Base-by-base conservation (phyloP, 129 eudicot genomes). In the Apium graveolens region DNA sequence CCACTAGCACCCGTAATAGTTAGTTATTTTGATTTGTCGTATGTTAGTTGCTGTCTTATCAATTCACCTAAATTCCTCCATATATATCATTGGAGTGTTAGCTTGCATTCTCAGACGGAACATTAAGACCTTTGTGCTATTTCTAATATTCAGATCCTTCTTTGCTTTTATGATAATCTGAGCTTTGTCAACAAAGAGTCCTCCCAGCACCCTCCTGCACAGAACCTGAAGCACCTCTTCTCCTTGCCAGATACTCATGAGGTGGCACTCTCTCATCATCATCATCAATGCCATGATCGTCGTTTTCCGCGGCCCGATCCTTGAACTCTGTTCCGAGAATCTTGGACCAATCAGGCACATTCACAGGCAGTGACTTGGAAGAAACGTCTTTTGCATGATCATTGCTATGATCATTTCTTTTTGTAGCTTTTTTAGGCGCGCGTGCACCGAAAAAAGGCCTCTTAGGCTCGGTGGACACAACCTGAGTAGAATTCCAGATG, bases 121-220 rank as follows among this genome's bases (percentile, higher is more conserved):
- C n/a, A n/a, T n/a, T n/a, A n/a, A n/a, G n/a, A n/a, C n/a, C n/a
- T n/a, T n/a, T n/a, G n/a, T n/a, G n/a, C n/a, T n/a, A n/a, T n/a
- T n/a, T n/a, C n/a, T n/a, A n/a, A n/a, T n/a, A n/a, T n/a, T n/a
- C n/a, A n/a, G n/a, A n/a, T n/a, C n/a, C n/a, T n/a, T n/a, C n/a
- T n/a, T n/a, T n/a, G n/a, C n/a, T n/a, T n/a, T n/a, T n/a, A n/a
- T n/a, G n/a, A n/a, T n/a, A n/a, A n/a, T n/a, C n/a, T n/a, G n/a
- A n/a, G n/a, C n/a, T n/a, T n/a, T n/a, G n/a, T n/a, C n/a, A n/a
- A n/a, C n/a, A n/a, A n/a, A n/a, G n/a, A 24, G 91, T 87, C 85
- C 91, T 80, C 69, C 91, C 91, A 21, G 57, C 42, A 0, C 88
- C 91, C 78, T 87, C 91, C 14, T 82, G 91, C 39, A 87, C 86